A percentile compares a stretch with the other conserved stretches of the same genome.
These are phyloP conservation scores for Pyronema domesticum DNA, from an alignment of 495 filamentous ascomycete species.

Conservation along the genomic window DNA sequence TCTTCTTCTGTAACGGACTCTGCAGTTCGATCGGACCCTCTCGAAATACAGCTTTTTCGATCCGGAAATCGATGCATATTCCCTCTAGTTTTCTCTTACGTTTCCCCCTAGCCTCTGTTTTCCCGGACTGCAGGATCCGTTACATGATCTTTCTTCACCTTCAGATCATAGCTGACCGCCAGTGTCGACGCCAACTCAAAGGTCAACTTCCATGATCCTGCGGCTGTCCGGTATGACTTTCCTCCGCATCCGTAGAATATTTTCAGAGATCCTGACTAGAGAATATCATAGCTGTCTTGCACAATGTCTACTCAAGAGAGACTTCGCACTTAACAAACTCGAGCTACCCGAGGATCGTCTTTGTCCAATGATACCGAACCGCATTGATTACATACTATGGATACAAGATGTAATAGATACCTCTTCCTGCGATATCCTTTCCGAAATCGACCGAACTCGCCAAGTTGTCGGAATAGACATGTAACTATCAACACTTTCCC, in stretches of 20 bases:
- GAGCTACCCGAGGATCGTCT: conserved; percentile 34
- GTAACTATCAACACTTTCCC: conserved; percentile 1
- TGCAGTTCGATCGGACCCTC: not conserved
- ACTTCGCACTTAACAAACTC: conserved; percentile 51
- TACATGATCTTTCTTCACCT: not conserved
- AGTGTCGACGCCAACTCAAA: conserved; percentile 9
- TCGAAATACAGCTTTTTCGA: not conserved
- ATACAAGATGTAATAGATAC: conserved; percentile 71
- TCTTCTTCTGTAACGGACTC: not conserved
- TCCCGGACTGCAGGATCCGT: too few species aligned
- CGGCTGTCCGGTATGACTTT: conserved; percentile 40
- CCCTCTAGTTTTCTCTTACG: too few species aligned
- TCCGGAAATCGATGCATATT: too few species aligned
- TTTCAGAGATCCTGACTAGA: not conserved
- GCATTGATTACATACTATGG: conserved; percentile 80
- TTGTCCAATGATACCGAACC: conserved; percentile 59
- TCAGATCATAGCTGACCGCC: not conserved
- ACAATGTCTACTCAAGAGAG: conserved; percentile 52
- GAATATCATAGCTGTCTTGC: conserved; percentile 40
- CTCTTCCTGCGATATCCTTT: conserved; percentile 35
- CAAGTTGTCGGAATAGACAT: conserved; percentile 53
- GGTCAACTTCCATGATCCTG: conserved; percentile 67
- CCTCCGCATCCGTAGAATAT: not conserved
- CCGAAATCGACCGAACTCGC: conserved; percentile 22
- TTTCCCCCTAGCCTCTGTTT: too few species aligned